A percentile compares a stretch with the other conserved stretches of the same genome.
Evolutionary conservation across 2,329 filamentous ascomycete genomes (phyloP).

Genomic region (Cordyceps farinosa): DNA sequence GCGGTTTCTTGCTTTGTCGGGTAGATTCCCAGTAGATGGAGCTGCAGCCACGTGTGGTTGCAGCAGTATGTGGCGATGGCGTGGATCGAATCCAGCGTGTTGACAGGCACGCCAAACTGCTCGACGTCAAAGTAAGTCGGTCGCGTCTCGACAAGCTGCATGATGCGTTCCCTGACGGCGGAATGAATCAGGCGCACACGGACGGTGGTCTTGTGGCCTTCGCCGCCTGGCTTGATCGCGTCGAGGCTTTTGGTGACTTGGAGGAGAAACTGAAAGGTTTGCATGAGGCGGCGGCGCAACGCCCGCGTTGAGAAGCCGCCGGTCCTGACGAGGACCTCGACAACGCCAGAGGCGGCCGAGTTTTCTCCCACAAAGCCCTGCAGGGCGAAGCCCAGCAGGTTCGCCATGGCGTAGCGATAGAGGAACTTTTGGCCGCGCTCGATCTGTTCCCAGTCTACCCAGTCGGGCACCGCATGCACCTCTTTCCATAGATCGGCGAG

Average conservation of each 20-base stretch:
- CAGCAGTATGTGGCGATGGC: constrained; percentile 63
- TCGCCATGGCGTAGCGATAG: constrained; percentile 63
- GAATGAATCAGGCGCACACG: constrained; percentile 64
- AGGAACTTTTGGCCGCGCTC: constrained; percentile 58
- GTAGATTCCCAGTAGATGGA: constrained; percentile 62
- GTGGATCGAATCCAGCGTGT: constrained; percentile 60
- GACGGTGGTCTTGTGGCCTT: constrained; percentile 57
- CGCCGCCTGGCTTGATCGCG: constrained; percentile 58
- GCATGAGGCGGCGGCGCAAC: constrained; percentile 54
- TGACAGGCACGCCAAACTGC: constrained; percentile 60
- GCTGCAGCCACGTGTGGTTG: constrained; percentile 56
- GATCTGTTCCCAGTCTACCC: constrained; percentile 67
- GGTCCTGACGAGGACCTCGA: constrained; percentile 63
- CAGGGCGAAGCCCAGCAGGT: constrained; percentile 47
- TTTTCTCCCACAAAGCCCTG: constrained; percentile 37
- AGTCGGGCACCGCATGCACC: constrained; percentile 56
- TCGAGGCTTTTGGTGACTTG: constrained; percentile 58
- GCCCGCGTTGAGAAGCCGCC: constrained; percentile 62
- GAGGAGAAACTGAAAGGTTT: constrained; percentile 40
- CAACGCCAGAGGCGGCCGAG: constrained; percentile 52
- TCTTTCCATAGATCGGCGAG: constrained; percentile 51
- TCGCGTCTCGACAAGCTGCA: constrained; percentile 49
- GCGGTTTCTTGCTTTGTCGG: constrained; percentile 52
- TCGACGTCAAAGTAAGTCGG: constrained; percentile 59
- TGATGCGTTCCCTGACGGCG: constrained; percentile 59